Percentiles rank a stretch among this genome's conserved stretches.
phyloP scores from a whole-genome alignment of 345 rosid species.

The Mercurialis annua region DNA sequence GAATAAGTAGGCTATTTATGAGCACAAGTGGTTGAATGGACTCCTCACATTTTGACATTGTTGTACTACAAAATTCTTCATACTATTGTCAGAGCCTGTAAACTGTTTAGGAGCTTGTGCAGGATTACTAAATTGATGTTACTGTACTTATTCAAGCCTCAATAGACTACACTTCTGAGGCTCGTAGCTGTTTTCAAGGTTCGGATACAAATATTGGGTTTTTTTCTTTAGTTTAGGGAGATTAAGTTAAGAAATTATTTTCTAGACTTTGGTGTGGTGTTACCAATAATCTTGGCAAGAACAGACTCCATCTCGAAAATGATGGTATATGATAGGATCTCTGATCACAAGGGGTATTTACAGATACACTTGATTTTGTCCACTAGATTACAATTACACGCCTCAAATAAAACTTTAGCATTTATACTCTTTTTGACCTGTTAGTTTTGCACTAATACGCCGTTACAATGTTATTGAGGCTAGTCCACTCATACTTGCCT shows the following conservation, averaged over 20 bases:
- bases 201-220: neutral
- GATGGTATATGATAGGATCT: constrained; percentile 67
- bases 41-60: neutral
- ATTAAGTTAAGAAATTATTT: no score
- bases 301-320: constrained; percentile 54
- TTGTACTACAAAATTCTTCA: neutral
- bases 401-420: no score
- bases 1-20: neutral
- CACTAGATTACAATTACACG: no score
- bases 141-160: neutral
- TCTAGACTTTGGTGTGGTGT: constrained; percentile 11
- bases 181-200: neutral
- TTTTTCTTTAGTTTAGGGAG: neutral
- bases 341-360: constrained; percentile 62
- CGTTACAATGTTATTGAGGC: no score
- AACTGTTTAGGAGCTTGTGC: neutral
- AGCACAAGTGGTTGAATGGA: neutral
- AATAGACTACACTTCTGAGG: neutral
- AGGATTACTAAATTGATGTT: neutral
- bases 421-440: no score
- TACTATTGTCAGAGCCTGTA: no score
- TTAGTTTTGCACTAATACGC: no score
- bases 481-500: no score
- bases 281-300: constrained; percentile 72
- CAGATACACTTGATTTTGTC: no score